These are phyloP conservation scores for Trapa incisa DNA, from an alignment of 345 rosid species.

Conservation along the genomic window DNA sequence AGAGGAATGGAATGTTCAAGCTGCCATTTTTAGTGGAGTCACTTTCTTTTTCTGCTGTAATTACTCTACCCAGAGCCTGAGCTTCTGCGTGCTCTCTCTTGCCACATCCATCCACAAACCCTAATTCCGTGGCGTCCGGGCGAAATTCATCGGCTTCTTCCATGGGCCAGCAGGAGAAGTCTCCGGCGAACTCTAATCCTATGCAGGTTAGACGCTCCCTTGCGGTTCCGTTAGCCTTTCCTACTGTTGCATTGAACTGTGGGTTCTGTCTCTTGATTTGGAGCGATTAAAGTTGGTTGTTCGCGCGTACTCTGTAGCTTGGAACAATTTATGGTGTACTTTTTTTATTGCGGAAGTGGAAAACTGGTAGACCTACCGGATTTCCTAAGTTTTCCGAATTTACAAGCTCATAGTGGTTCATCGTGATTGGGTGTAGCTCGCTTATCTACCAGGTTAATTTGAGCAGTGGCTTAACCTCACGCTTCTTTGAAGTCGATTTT, in stretches of 20 bases:
- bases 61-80: neutral
- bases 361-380: neutral
- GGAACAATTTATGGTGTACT: neutral
- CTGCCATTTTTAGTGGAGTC: constrained; percentile 4
- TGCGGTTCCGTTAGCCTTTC: neutral
- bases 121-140: constrained; percentile 6
- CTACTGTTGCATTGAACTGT: constrained; percentile 12
- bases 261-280: neutral
- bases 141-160: constrained; percentile 14
- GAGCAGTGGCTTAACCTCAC: neutral
- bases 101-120: neutral
- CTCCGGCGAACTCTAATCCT: constrained; percentile 59
- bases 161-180: constrained; percentile 87
- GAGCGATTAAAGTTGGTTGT: constrained; percentile 2
- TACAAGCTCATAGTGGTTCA: neutral
- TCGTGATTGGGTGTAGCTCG: neutral
- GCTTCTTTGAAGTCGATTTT: too few relatives aligned
- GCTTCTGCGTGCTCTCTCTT: neutral
- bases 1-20: constrained; percentile 2
- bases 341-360: constrained; percentile 1
- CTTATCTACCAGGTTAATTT: neutral
- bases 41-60: neutral
- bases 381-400: neutral
- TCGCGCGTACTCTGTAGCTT: neutral
- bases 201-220: constrained; percentile 53